phyloP scores from a whole-genome alignment of 225 moss, liverwort and hornwort genomes.

The Polytrichum formosum region DNA sequence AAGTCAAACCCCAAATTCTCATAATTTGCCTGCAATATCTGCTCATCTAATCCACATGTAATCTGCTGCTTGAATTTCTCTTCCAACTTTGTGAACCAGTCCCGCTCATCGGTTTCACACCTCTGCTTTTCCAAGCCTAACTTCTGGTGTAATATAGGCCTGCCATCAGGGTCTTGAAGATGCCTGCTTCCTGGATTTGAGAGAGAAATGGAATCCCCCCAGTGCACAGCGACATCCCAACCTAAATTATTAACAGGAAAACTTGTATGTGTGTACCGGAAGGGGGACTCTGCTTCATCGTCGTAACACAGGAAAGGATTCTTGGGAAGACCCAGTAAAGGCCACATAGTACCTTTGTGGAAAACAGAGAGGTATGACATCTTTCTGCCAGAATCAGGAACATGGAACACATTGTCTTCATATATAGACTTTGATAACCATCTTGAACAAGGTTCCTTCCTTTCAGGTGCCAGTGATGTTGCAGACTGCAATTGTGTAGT shows the following conservation, averaged over 20 bases:
- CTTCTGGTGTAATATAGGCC: slow-evolving; percentile 22
- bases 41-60: slow-evolving; percentile 65
- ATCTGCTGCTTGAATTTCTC: slow-evolving; percentile 50
- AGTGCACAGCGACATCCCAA: slow-evolving; percentile 76
- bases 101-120: slow-evolving; percentile 37
- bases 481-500: slow-evolving; percentile 18
- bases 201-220: slow-evolving; percentile 30
- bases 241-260: slow-evolving; percentile 66
- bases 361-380: slow-evolving; percentile 49
- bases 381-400: slow-evolving; percentile 12
- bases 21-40: slow-evolving; percentile 37
- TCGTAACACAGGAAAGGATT: slow-evolving; percentile 73
- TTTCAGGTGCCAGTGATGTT: slow-evolving; percentile 18
- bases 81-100: slow-evolving; percentile 68
- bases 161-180: slow-evolving; percentile 18
- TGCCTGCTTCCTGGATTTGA: slow-evolving; percentile 20
- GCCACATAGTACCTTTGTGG: slow-evolving; percentile 83
- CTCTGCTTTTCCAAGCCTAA: slow-evolving; percentile 20
- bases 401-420: slow-evolving; percentile 17
- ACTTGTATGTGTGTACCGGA: slow-evolving; percentile 56
- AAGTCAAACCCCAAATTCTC: slow-evolving; percentile 27
- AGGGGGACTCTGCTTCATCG: slow-evolving; percentile 43
- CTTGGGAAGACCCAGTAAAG: slow-evolving; percentile 70
- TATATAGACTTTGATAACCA: slow-evolving; percentile 28
- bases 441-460: slow-evolving; percentile 17